Evolutionary conservation across 2,329 filamentous ascomycete species (phyloP), one percentile per base, ranked within the genome.

Genomic region (Paraphoma chrysanthemicola): DNA sequence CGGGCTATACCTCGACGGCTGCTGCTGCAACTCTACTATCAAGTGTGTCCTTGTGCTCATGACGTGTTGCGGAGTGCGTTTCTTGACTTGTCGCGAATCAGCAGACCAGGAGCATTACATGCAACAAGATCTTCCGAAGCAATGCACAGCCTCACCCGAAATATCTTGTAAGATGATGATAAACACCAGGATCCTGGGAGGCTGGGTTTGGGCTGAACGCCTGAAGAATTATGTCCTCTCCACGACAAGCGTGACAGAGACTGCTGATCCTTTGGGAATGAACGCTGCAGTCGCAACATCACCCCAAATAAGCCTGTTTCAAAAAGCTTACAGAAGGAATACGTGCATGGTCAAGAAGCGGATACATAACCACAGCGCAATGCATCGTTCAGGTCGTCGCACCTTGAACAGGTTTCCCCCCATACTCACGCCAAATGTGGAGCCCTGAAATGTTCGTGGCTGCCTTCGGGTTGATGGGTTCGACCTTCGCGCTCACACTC

Each of bases 401-500:
- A 28, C 8, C 47, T 14, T 28, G 6, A 28, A 3, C 14, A 14
- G 2, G 33, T n/a, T 8, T 41, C 5, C 33, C 3, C 14, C 33
- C 33, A 36, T 23, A 23, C 5, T 23, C 5, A 2, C 2, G 23
- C 23, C 23, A 42, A 44, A 51, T 42, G 48, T 33, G 14, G 9
- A 6, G 8, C 9, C 17, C 30, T n/a, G 23, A 16, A 17, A 12
- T 31, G 6, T 12, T 28, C 39, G 30, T 28, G 6, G 11, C 17
- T 14, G 48, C 39, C 16, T 16, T 51, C 1, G 49, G 16, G 14
- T 30, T 52, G 6, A n/a, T 38, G 18, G 4, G 11, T 29, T 8
- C 7, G n/a, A 38, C 49, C 3, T 50, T 42, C 12, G 29, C 50
- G 39, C 44, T 61, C 3, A 36, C 48, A 23, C 12, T 60, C 14